phyloP scores from a whole-genome alignment of 1,139 yeast genomes.

The Yamadazyma sp. region DNA sequence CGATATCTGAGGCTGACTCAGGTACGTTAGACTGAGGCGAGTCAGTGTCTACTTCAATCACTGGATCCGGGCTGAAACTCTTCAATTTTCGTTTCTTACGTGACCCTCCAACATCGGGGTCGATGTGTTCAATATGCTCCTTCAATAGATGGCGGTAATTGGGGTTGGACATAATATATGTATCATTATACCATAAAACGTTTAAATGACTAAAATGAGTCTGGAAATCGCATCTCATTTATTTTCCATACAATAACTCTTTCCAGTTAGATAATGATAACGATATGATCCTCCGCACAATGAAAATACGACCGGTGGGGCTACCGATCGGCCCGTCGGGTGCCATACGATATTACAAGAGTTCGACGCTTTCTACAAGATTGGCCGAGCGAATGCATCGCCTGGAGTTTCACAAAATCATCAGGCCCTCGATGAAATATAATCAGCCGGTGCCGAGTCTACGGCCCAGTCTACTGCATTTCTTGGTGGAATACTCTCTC shows the following conservation, averaged over 20 bases:
- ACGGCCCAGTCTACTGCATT: constrained; percentile 25
- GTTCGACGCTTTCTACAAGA: constrained; percentile 1
- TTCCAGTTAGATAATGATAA: constrained; percentile 1
- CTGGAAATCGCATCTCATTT: constrained; percentile 6
- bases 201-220: no score
- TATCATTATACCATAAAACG: neutral
- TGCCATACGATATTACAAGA: constrained; percentile 1
- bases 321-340: no score
- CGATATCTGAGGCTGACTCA: constrained; percentile 11
- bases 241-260: neutral
- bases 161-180: constrained; percentile 7
- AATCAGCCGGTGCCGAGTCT: constrained; percentile 17
- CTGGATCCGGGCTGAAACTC: constrained; percentile 2
- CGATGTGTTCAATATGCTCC: constrained; percentile 8
- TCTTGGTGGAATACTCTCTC: constrained; percentile 23
- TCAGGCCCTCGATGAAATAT: constrained; percentile 20
- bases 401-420: constrained; percentile 5
- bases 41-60: constrained; percentile 1
- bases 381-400: constrained; percentile 28
- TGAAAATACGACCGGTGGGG: constrained; percentile 4
- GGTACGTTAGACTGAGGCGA: neutral
- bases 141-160: constrained; percentile 12
- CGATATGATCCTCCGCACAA: neutral
- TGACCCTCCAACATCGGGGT: neutral
- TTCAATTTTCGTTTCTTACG: constrained; percentile 9